Percentiles rank a stretch among this genome's conserved stretches.
phyloP scores from a whole-genome alignment of 2,329 filamentous ascomycete species.

The Penicillium paneum region DNA sequence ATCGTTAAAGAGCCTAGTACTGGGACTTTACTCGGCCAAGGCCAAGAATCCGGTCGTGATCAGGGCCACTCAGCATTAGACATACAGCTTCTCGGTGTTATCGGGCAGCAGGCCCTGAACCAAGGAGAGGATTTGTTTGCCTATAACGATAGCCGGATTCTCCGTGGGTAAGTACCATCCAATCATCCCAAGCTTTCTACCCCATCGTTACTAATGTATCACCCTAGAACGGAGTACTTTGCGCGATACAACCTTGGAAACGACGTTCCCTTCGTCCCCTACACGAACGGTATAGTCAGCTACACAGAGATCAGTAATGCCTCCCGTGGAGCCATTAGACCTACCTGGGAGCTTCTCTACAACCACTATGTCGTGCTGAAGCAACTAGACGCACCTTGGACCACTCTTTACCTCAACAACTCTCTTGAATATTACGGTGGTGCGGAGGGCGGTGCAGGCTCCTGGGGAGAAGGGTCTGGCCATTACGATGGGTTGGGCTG shows the following conservation, averaged over 20 bases:
- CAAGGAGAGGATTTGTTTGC: slow-evolving; percentile 10
- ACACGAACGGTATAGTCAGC: slow-evolving; percentile 20
- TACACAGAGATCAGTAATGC: slow-evolving; percentile 11
- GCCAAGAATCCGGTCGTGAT: slow-evolving; percentile 9
- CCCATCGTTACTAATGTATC: neutral
- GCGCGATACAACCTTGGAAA: slow-evolving; percentile 22
- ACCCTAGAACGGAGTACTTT: slow-evolving; percentile 20
- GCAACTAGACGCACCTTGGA: slow-evolving; percentile 19
- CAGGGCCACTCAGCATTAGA: slow-evolving; percentile 10
- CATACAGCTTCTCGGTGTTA: slow-evolving; percentile 6
- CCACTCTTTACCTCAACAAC: slow-evolving; percentile 12
- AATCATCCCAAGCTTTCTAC: neutral
- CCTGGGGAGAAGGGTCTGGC: neutral
- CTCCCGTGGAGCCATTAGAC: slow-evolving; percentile 16
- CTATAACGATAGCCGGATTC: slow-evolving; percentile 9
- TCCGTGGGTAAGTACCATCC: slow-evolving; percentile 3
- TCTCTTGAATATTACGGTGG: neutral
- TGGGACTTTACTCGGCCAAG: slow-evolving; percentile 4
- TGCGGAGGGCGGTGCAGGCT: neutral
- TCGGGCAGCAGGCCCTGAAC: slow-evolving; percentile 9
- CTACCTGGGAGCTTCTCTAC: slow-evolving; percentile 22
- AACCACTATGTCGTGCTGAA: slow-evolving; percentile 22
- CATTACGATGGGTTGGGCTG: neutral
- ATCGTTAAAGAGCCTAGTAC: slow-evolving; percentile 8
- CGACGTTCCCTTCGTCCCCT: slow-evolving; percentile 19